Evolutionary conservation across 2,329 filamentous ascomycete species (phyloP).

Genomic region (Trichoderma oligosporum): DNA sequence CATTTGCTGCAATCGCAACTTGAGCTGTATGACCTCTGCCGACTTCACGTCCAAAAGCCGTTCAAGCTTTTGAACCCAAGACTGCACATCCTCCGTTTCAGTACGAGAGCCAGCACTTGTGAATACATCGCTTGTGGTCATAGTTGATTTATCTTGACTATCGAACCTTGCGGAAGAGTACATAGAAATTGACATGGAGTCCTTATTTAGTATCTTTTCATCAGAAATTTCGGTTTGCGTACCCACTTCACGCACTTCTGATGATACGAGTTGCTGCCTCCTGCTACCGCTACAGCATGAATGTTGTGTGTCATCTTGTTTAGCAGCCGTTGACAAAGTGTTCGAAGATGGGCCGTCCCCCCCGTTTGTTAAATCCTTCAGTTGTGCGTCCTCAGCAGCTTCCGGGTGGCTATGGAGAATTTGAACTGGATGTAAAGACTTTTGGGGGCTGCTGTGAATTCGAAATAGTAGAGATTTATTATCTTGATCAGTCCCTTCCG

Average conservation of each 20-base stretch:
- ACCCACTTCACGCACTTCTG: background rate
- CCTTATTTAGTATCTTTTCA: background rate
- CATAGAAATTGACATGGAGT: background rate
- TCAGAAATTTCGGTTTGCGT: background rate
- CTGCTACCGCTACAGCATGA: background rate
- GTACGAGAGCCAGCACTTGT: no score
- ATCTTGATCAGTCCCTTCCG: background rate
- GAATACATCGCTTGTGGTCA: background rate
- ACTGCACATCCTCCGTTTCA: slow-evolving; percentile 36
- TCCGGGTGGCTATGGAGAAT: background rate
- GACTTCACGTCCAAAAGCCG: slow-evolving; percentile 42
- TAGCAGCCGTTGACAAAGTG: background rate
- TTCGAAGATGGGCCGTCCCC: background rate
- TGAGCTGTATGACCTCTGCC: slow-evolving; percentile 46
- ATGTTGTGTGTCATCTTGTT: background rate
- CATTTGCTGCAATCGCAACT: slow-evolving; percentile 44
- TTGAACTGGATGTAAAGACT: background rate
- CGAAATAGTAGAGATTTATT: background rate
- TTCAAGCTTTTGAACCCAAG: slow-evolving; percentile 49
- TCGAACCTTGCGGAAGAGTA: background rate
- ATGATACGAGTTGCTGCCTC: no score
- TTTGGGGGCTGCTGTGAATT: background rate
- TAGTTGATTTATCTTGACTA: background rate
- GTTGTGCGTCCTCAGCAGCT: background rate
- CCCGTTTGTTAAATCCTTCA: background rate